Evolutionary conservation across 73 alveolate genomes (phyloP), one percentile per base, ranked within the genome.

Genomic region (Paramecium caudatum): DNA sequence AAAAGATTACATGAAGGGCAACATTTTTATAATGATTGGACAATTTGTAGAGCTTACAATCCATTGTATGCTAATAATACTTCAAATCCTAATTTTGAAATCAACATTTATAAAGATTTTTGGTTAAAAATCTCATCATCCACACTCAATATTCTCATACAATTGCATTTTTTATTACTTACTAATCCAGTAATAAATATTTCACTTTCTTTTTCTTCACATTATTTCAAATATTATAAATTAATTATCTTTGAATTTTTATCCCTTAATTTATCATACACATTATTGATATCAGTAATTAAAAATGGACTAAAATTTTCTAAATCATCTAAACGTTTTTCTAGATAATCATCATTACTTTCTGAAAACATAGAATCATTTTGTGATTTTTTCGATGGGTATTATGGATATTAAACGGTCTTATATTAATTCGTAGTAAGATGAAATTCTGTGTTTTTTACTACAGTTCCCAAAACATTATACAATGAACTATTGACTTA

Each of bases 101-200:
- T 33, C 37, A 65, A 36, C 0, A 65, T 49, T 33, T 65, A 65
- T 33, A 65, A 30, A 0, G 88, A 74, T 4, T 41, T 74, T 74
- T 74, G 4, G 43, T 74, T 74, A 21, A 74, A 74, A 17, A 74
- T 43, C 32, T 74, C 88, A 74, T 74, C 88, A 39, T 74, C 88
- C 1, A 74, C 88, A 12, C 55, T 27, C 30, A 74, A 23, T 21
- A 74, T 43, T 10, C 55, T 74, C 65, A 27, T 74, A 21, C 88
- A 74, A 27, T 74, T 37, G 43, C 88, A 74, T 21, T 86, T 86
- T 63, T 32, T 62, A 37, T 33, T 21, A 49, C 47, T 65, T 25
- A 32, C 34, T 16, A 65, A 33, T 33, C 49, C 49, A 10, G 34
- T 65, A 23, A 33, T 10, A 33, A 65, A 65, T 8, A 33, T 15